These are phyloP conservation scores for Botryotinia narcissicola DNA, from an alignment of 2,329 filamentous ascomycete species.

Conservation along the genomic window DNA sequence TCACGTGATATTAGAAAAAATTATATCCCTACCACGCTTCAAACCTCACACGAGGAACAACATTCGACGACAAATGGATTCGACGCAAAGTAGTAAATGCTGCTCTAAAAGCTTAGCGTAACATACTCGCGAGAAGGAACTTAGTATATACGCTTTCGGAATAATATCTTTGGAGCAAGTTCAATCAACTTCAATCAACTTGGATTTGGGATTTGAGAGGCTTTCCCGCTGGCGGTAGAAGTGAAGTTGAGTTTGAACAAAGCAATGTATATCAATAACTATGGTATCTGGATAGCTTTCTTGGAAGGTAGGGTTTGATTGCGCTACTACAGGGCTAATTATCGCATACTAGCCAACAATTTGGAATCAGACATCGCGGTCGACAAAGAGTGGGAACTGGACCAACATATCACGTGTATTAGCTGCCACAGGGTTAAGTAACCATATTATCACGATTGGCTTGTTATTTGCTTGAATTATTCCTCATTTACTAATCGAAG, in stretches of 20 bases:
- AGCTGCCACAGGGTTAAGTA: neutral
- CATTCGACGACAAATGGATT: neutral
- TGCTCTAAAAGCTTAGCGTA: neutral
- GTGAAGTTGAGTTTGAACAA: neutral
- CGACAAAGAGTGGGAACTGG: neutral
- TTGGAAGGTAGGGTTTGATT: fast-evolving
- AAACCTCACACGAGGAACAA: neutral
- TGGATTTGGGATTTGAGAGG: neutral
- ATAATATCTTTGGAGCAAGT: neutral
- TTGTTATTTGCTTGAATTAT: too few relatives aligned
- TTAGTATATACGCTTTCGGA: too few relatives aligned
- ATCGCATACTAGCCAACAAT: neutral
- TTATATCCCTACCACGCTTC: neutral
- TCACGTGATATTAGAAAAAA: too few relatives aligned
- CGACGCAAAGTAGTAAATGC: neutral
- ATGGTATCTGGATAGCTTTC: neutral
- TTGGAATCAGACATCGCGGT: neutral
- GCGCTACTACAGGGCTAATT: fast-evolving
- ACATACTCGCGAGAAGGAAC: neutral
- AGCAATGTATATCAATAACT: neutral
- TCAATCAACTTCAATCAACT: too few relatives aligned
- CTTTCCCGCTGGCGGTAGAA: neutral
- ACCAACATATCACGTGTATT: neutral
- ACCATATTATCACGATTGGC: neutral
- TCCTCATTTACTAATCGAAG: too few relatives aligned